Evolutionary conservation across 768 basidiomycete species (phyloP).

Genomic region (Boletus barrowsii): DNA sequence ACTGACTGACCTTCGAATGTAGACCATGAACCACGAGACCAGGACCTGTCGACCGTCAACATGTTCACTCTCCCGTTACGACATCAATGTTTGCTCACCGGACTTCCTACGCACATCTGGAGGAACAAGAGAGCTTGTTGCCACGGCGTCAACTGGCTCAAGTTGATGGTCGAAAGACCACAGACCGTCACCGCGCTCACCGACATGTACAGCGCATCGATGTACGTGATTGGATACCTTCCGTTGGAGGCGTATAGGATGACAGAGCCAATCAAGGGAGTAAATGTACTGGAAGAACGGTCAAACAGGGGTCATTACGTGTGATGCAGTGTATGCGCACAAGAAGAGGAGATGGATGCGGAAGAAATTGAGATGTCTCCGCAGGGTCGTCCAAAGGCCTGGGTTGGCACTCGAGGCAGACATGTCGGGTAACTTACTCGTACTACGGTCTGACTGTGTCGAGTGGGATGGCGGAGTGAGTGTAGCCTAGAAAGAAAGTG

Average conservation of each 20-base stretch:
- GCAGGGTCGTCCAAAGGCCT: slow-evolving; percentile 26
- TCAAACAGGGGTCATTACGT: slow-evolving; percentile 3
- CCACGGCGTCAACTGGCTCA: slow-evolving; percentile 65
- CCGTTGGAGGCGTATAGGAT: slow-evolving; percentile 87
- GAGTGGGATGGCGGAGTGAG: too few relatives aligned
- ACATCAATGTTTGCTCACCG: slow-evolving; percentile 43
- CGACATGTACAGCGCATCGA: slow-evolving; percentile 76
- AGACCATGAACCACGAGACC: slow-evolving; percentile 83
- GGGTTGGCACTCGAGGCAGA: neutral
- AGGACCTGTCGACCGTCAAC: slow-evolving; percentile 46
- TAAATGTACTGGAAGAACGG: slow-evolving; percentile 52
- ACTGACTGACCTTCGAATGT: slow-evolving; percentile 56
- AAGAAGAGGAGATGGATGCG: slow-evolving; percentile 61
- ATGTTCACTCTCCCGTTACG: neutral
- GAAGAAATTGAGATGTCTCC: slow-evolving; percentile 62
- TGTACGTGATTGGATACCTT: slow-evolving; percentile 60
- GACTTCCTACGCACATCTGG: slow-evolving; percentile 75
- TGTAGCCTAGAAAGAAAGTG: too few relatives aligned
- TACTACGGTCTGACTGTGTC: too few relatives aligned
- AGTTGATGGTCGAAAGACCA: slow-evolving; percentile 68
- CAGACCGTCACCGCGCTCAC: slow-evolving; percentile 78
- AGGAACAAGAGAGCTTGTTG: slow-evolving; percentile 71
- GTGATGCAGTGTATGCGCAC: slow-evolving; percentile 38
- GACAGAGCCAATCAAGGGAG: slow-evolving; percentile 73
- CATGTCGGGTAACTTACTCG: slow-evolving; percentile 1